Conservation (phyloP, 2,329 filamentous ascomycete genomes). For the Colletotrichum cereale region DNA sequence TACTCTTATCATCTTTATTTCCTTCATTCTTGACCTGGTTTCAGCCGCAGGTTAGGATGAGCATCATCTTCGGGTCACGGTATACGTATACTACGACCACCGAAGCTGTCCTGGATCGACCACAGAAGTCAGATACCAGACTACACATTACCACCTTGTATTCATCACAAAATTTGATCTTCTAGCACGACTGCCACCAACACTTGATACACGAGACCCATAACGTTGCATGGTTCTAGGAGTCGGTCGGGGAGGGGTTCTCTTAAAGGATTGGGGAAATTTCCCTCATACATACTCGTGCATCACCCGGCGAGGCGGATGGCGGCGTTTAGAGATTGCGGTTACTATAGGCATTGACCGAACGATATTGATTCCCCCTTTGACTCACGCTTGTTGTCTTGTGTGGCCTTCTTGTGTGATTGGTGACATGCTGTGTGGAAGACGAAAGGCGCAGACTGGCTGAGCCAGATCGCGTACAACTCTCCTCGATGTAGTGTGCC, state of each 20-base stretch:
- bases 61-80: background rate
- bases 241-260: constrained; percentile 30
- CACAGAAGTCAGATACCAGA: constrained; percentile 5
- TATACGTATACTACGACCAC: constrained; percentile 6
- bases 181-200: constrained; percentile 2
- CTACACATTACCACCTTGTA: constrained; percentile 18
- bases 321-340: constrained; percentile 38
- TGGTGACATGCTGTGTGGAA: background rate
- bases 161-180: constrained; percentile 20
- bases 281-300: constrained; percentile 35
- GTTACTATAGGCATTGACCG: constrained; percentile 36
- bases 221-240: constrained; percentile 38
- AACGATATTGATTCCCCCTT: constrained; percentile 36
- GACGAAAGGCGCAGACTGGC: background rate
- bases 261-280: constrained; percentile 23
- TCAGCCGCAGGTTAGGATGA: constrained; percentile 2
- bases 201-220: constrained; percentile 19
- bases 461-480: background rate
- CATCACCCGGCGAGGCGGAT: constrained; percentile 39
- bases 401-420: background rate
- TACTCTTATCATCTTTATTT: constrained; percentile 1
- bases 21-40: constrained; percentile 5
- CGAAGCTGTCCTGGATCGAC: background rate
- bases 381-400: background rate
- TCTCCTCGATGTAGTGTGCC: background rate